Evolutionary conservation across 2,329 filamentous ascomycete species (phyloP).

Genomic region (Penicillium sp.): DNA sequence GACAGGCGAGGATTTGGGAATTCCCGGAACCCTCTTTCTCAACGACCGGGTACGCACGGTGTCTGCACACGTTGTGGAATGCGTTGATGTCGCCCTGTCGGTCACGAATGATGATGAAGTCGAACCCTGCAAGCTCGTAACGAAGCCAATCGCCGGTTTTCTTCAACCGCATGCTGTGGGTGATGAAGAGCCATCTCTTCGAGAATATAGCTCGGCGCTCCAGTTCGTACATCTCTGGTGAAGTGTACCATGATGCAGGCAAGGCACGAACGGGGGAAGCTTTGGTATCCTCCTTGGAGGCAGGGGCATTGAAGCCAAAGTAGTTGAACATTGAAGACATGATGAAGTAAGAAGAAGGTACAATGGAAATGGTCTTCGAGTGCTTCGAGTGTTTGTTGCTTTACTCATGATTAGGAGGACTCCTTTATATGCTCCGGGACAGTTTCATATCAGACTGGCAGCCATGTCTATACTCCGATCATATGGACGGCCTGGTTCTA

Average conservation of each 20-base stretch:
- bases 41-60: conserved; percentile 25
- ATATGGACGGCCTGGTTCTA: neutral
- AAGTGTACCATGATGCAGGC: conserved; percentile 26
- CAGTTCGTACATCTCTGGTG: conserved; percentile 26
- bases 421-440: neutral
- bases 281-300: conserved; percentile 13
- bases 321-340: conserved; percentile 26
- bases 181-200: conserved; percentile 24
- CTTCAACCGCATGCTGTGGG: conserved; percentile 25
- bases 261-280: conserved; percentile 19
- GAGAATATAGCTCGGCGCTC: conserved; percentile 26
- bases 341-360: neutral
- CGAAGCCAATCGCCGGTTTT: conserved; percentile 25
- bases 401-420: neutral
- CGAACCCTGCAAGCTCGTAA: conserved; percentile 23
- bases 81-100: conserved; percentile 22
- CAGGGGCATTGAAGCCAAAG: conserved; percentile 20
- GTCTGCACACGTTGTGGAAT: conserved; percentile 27
- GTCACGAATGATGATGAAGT: conserved; percentile 25
- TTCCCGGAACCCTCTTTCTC: conserved; percentile 24
- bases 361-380: neutral
- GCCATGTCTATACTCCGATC: conserved; percentile 3
- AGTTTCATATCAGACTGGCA: neutral
- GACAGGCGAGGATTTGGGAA: conserved; percentile 22
- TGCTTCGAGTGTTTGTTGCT: neutral